phyloP scores from a whole-genome alignment of 2,329 filamentous ascomycete genomes.

The Xylaria sp. region DNA sequence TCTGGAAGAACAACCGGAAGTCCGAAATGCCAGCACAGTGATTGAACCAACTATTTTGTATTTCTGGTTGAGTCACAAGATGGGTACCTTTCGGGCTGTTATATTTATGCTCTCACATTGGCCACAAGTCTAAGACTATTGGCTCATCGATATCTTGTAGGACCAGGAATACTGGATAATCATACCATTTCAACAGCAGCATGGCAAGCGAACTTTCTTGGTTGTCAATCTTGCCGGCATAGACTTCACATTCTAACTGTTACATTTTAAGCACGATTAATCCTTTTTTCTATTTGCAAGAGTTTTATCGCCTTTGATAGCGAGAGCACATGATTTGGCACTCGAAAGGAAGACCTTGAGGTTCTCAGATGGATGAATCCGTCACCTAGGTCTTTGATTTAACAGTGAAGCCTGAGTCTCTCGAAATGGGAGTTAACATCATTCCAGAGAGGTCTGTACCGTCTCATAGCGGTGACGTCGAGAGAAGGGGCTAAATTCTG shows the following conservation, averaged over 20 bases:
- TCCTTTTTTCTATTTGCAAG: conserved; percentile 29
- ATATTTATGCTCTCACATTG: conserved; percentile 34
- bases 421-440: neutral
- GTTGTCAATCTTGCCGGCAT: conserved; percentile 40
- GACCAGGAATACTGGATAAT: conserved; percentile 50
- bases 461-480: neutral
- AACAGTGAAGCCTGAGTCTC: neutral
- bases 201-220: conserved; percentile 36
- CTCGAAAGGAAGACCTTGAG: neutral
- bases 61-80: conserved; percentile 28
- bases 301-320: conserved; percentile 35
- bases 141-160: conserved; percentile 42
- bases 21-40: conserved; percentile 54
- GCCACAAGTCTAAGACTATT: conserved; percentile 29
- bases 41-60: conserved; percentile 27
- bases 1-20: conserved; percentile 80
- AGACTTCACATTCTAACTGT: conserved; percentile 38
- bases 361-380: conserved; percentile 17
- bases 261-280: conserved; percentile 32
- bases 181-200: conserved; percentile 41
- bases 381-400: neutral
- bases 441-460: neutral
- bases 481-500: neutral
- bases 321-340: conserved; percentile 26
- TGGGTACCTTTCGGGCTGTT: conserved; percentile 16